Evolutionary conservation across 1,139 yeast species (phyloP).

Genomic region (Protomyces lactucae-debilis): DNA sequence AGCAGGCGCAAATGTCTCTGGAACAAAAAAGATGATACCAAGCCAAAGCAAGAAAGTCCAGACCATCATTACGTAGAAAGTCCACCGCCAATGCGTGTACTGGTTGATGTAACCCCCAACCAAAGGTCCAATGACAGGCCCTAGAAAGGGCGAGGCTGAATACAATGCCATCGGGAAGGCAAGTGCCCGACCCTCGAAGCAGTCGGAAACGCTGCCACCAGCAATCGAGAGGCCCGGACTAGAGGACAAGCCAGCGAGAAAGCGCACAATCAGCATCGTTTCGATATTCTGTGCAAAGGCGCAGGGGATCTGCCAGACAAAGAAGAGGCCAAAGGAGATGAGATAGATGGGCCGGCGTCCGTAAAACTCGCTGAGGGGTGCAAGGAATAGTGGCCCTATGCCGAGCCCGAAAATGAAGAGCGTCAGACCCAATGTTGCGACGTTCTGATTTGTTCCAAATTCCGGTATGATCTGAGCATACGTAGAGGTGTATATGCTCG

Average conservation of each 20-base stretch:
- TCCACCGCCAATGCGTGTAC: conserved; percentile 54
- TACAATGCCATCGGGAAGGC: conserved; percentile 67
- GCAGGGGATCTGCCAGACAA: conserved; percentile 59
- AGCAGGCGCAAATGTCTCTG: conserved; percentile 70
- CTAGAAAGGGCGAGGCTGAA: conserved; percentile 68
- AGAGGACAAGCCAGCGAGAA: conserved; percentile 63
- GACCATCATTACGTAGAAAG: conserved; percentile 60
- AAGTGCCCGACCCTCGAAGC: conserved; percentile 53
- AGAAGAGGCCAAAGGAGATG: conserved; percentile 53
- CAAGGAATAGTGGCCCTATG: conserved; percentile 63
- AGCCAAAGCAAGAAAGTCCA: conserved; percentile 58
- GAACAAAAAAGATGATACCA: conserved; percentile 47
- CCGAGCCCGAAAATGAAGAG: conserved; percentile 67
- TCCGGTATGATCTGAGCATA: conserved; percentile 28
- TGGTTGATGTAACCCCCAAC: conserved; percentile 62
- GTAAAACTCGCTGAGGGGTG: conserved; percentile 69
- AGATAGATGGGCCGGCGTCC: conserved; percentile 66
- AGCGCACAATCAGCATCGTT: conserved; percentile 60
- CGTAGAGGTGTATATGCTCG: conserved; percentile 49
- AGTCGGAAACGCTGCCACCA: conserved; percentile 41
- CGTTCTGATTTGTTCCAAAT: conserved; percentile 27
- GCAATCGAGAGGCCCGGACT: conserved; percentile 63
- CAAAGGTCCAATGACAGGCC: conserved; percentile 70
- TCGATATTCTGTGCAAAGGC: conserved; percentile 63
- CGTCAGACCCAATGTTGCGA: conserved; percentile 32